phyloP scores from a whole-genome alignment of 352 stramenopile species.

The Globisporangium solare region DNA sequence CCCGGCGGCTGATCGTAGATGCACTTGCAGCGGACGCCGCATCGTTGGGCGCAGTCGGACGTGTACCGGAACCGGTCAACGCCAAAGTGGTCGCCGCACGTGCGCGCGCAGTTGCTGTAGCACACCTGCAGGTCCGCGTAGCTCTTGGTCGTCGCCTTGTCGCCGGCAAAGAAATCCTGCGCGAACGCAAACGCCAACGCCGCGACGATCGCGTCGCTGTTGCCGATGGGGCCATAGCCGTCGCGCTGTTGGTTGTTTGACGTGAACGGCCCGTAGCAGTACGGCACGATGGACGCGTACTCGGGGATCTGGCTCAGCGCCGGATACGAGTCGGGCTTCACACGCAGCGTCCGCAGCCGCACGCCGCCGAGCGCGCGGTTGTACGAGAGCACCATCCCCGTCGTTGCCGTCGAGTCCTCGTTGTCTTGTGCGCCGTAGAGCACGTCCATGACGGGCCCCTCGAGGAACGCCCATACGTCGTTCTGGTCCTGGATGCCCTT shows the following conservation, averaged over 20 bases:
- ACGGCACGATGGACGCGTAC: constrained; percentile 55
- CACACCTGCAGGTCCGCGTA: constrained; percentile 57
- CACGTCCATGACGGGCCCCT: constrained; percentile 51
- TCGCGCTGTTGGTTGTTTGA: constrained; percentile 22
- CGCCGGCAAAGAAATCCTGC: constrained; percentile 35
- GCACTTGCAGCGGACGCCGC: constrained; percentile 56
- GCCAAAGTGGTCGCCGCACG: constrained; percentile 46
- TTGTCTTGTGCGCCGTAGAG: constrained; percentile 31
- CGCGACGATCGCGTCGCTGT: constrained; percentile 42
- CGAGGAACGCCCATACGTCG: constrained; percentile 61
- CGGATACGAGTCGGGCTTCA: constrained; percentile 47
- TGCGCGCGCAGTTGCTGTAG: constrained; percentile 36
- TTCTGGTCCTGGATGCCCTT: constrained; percentile 45
- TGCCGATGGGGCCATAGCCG: constrained; percentile 58
- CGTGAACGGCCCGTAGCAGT: constrained; percentile 54
- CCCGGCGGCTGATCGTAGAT: constrained; percentile 57
- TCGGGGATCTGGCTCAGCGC: constrained; percentile 45
- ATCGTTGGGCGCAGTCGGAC: constrained; percentile 32
- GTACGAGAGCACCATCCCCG: constrained; percentile 37
- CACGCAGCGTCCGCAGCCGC: constrained; percentile 46
- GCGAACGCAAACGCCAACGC: constrained; percentile 41
- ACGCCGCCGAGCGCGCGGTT: constrained; percentile 53
- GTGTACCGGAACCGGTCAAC: constrained; percentile 54
- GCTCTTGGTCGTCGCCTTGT: constrained; percentile 27
- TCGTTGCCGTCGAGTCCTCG: constrained; percentile 9